Evolutionary conservation across 139 green algal genomes (phyloP), one percentile per base, ranked within the genome.

Genomic region (Picochlorum sp.): DNA sequence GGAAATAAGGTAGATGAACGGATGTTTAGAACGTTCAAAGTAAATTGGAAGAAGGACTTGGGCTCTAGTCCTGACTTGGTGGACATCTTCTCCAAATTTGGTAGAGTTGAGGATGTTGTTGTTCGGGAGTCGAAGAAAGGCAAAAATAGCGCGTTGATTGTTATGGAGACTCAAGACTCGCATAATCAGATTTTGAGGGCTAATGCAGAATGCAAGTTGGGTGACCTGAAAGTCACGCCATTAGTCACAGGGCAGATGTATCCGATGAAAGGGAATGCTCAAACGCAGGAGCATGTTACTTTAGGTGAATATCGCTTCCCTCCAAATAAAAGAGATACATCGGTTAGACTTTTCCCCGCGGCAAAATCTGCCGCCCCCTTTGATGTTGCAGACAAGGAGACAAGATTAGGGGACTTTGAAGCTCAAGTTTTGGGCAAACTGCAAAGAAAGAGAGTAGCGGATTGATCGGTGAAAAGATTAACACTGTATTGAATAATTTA

Each of bases 1-100:
- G 8, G 34, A 41, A 41, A 41, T 41, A 41, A 9, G 34, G 34
- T 41, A 41, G 50, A 50, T 9, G 74, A 83, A 49, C 52, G 71
- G 45, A 75, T 85, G 16, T 34, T 45, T 18, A 56, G 83, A 13
- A 89, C 82, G 0, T 51, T 89, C 5, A 89, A 89, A 73, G 79
- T 83, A 4, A 74, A 67, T 2, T 88, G 82, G 82, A 61, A 34
- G 6, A 26, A 45, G 15, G 60, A 63, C 51, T 64, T 65, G 23
- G 68, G 66, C 4, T 49, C 56, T 8, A 20, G 76, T 52, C 69
- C 90, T 44, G 55, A 65, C 15, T 14, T 57, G 3, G 59, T 75
- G 4, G 18, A 54, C 18, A 20, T 54, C 10, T 20, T 26, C 47
- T 20, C 16, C 1, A 54, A 26, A 21, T 54, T 21, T 21, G 16